Evolutionary conservation across 495 filamentous ascomycete species (phyloP), one percentile per base, ranked within the genome.

Genomic region (Lepraria neglecta): DNA sequence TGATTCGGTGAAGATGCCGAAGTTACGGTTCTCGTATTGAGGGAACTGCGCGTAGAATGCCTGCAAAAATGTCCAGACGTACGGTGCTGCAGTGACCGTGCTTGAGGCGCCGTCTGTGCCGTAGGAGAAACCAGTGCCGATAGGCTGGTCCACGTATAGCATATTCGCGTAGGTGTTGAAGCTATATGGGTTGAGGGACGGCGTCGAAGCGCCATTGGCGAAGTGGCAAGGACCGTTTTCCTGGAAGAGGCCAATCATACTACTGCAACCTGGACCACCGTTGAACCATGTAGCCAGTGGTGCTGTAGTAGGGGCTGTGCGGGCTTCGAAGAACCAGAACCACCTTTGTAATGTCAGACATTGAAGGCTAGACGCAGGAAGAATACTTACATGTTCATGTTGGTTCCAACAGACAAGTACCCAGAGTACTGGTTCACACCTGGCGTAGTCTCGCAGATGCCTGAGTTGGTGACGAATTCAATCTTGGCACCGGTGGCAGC

Each of bases 121-220:
- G 65, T 84, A 85, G 6, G 77, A 80, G 62, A 83, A 84, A 12
- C 81, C 82, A 11, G 71, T 71, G 6, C 76, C 76, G 47, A 82
- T 77, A 2, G 81, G 81, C 68, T 84, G 78, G 60, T 83, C 80
- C 44, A 84, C 65, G 60, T 80, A 84, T 0, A 84, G 65, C 76
- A 82, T 80, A 62, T 86, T 87, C 56, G 80, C 80, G 60, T 82
- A 79, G 60, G 79, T 78, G 66, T 86, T 87, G 71, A 77, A 88
- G 46, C 78, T 82, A 70, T 83, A 80, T 1, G 79, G 79, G 60
- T 83, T 84, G 42, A 79, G 64, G 2, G 75, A 74, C 3, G 78
- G 78, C 17, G 65, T 71, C 31, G 71, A 76, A n/a, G 71, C 67
- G 27, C 74, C 76, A 58, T 80, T 75, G 56, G 75, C 69, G 60